A percentile compares a stretch with the other conserved stretches of the same genome.
phyloP scores from a whole-genome alignment of 441 rosid species.

The Eruca vesicaria region DNA sequence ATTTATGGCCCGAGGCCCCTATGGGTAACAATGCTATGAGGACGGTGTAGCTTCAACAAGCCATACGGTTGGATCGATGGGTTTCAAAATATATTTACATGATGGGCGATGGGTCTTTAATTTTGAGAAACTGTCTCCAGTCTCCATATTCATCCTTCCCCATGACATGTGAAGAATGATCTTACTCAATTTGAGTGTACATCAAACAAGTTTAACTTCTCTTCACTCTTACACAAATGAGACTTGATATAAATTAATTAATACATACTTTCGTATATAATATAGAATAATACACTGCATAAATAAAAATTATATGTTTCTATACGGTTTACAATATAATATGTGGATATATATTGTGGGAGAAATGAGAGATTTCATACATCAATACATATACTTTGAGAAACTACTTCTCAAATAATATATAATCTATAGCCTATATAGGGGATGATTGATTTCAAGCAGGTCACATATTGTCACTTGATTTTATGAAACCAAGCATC shows the following conservation, averaged over 20 bases:
- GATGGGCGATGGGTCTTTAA: background rate
- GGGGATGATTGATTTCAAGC: background rate
- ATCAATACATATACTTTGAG: background rate
- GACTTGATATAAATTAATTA: background rate
- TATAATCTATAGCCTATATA: background rate
- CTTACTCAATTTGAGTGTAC: background rate
- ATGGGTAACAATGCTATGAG: background rate
- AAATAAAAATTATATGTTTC: no score
- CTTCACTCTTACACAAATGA: background rate
- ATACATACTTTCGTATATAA: background rate
- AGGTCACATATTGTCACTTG: background rate
- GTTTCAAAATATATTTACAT: background rate
- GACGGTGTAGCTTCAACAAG: background rate
- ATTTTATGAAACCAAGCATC: slow-evolving; percentile 12
- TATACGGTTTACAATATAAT: background rate
- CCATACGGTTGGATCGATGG: background rate
- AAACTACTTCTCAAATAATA: background rate
- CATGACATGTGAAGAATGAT: background rate
- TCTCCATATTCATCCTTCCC: background rate
- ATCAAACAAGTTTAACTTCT: background rate
- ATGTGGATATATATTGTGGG: background rate
- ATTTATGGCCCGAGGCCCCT: background rate
- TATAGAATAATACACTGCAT: no score
- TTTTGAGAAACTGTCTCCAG: background rate
- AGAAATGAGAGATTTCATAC: background rate